Percentiles rank a stretch among this genome's conserved stretches.
These are phyloP conservation scores for Primulina eburnea DNA, from an alignment of 257 asterid species.

Conservation along the genomic window DNA sequence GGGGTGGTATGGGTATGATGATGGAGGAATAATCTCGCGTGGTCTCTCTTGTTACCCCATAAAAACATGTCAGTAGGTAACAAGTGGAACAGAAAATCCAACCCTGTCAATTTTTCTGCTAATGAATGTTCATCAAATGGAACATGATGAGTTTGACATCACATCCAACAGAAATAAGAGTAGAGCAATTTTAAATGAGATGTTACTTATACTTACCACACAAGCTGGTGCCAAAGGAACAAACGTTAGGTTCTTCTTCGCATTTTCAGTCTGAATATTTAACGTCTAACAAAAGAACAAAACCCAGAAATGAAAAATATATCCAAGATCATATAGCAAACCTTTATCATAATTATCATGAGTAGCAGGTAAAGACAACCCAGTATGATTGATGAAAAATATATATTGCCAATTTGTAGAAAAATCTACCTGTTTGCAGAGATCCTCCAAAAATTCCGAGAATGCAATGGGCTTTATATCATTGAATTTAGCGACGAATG, in stretches of 20 bases:
- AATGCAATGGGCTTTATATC: slow-evolving; percentile 84
- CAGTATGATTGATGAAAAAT: not conserved
- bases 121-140: not conserved
- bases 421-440: slow-evolving; percentile 82
- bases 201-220: slow-evolving; percentile 53
- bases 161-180: not conserved
- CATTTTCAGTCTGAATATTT: slow-evolving; percentile 62
- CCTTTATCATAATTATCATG: not conserved
- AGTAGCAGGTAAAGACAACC: not conserved
- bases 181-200: not conserved
- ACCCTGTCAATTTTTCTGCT: not conserved
- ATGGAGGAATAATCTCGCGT: no score
- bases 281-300: slow-evolving; percentile 49
- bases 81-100: not conserved
- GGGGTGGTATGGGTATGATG: no score
- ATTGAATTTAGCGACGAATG: slow-evolving; percentile 93
- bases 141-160: no score
- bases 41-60: no score
- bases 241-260: slow-evolving; percentile 63
- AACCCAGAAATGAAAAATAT: slow-evolving; percentile 8
- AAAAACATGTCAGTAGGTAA: no score
- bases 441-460: slow-evolving; percentile 93
- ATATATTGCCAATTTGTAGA: not conserved
- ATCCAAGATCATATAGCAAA: slow-evolving; percentile 10
- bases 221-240: slow-evolving; percentile 98